Conservation (phyloP, 352 stramenopile species). For the Phytophthora syringae region DNA sequence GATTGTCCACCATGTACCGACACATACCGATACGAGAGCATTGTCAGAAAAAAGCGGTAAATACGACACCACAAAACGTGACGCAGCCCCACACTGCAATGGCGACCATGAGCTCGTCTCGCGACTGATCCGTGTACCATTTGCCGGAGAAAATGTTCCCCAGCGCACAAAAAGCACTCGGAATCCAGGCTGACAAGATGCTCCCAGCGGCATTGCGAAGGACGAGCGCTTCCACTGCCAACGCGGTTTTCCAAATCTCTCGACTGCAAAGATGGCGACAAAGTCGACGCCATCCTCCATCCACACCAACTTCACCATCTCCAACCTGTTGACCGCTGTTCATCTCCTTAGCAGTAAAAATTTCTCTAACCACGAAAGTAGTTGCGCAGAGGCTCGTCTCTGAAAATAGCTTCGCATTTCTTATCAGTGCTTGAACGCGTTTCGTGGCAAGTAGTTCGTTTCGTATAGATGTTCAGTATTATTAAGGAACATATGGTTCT, state of each 20-base stretch:
- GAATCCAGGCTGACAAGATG: slow-evolving; percentile 11
- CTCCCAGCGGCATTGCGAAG: slow-evolving; percentile 14
- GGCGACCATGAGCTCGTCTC: slow-evolving; percentile 9
- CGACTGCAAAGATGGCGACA: too few species aligned
- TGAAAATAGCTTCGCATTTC: too few species aligned
- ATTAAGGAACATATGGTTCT: too few species aligned
- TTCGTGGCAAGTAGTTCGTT: too few species aligned
- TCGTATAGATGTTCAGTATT: too few species aligned
- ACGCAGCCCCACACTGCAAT: slow-evolving; percentile 13
- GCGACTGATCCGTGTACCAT: slow-evolving; percentile 9
- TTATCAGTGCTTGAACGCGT: too few species aligned
- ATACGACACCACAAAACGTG: slow-evolving; percentile 5
- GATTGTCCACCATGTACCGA: neutral
- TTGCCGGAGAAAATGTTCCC: slow-evolving; percentile 25
- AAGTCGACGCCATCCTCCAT: too few species aligned
- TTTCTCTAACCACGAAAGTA: too few species aligned
- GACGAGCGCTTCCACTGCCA: slow-evolving; percentile 7
- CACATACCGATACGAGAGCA: slow-evolving; percentile 11
- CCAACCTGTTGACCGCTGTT: too few species aligned
- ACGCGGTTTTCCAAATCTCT: neutral
- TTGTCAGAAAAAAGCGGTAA: slow-evolving; percentile 2
- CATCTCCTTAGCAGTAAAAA: too few species aligned
- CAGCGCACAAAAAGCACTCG: slow-evolving; percentile 6
- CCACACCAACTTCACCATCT: too few species aligned
- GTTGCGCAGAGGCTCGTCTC: too few species aligned